Evolutionary conservation across 2,329 filamentous ascomycete species (phyloP), one percentile per base, ranked within the genome.

Genomic region (Ascochyta rabiei): DNA sequence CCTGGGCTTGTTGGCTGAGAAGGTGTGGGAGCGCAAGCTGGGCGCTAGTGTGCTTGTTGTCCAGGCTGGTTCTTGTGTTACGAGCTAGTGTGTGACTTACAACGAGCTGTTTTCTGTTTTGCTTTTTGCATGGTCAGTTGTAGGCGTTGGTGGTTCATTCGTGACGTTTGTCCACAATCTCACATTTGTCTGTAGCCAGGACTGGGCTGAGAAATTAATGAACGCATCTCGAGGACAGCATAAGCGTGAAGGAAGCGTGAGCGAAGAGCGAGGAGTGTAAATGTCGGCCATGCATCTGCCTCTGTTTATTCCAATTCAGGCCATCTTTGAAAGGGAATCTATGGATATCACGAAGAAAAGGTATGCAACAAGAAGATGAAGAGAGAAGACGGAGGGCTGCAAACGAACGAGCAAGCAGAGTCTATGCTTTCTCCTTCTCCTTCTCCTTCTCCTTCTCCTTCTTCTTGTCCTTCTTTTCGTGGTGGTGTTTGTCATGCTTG

Each of bases 401-500:
- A 18, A 16, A 34, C 15, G 7, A 16, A 34, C 15, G 31, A 16
- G 31, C 31, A n/a, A 16, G n/a, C 15, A 16, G 15, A 6, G 31
- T 34, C 31, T 34, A 34, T 34, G 31, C 31, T 30, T 30, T 21
- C 15, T 7, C 30, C 44, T 30, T 57, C 16, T 42, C 57, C 59
- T 57, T 66, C 44, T 57, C 60, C 26, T 28, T 28, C 10, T 30
- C 28, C 62, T 68, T 66, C 48, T 68, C 63, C 62, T 71, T 69
- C 21, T 68, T 57, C 54, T 66, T 66, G 44, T 66, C 58, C 58
- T 74, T 69, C 48, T 75, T 67, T 51, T 73, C 68, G 55, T 81
- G 76, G 58, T 82, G 79, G 73, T 91, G 89, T 52, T 90, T 86
- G 69, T 93, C 89, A 74, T 91, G 87, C 70, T 87, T 84, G 70